These are phyloP conservation scores for Remersonia thermophila DNA, from an alignment of 2,329 filamentous ascomycete genomes.

Conservation along the genomic window DNA sequence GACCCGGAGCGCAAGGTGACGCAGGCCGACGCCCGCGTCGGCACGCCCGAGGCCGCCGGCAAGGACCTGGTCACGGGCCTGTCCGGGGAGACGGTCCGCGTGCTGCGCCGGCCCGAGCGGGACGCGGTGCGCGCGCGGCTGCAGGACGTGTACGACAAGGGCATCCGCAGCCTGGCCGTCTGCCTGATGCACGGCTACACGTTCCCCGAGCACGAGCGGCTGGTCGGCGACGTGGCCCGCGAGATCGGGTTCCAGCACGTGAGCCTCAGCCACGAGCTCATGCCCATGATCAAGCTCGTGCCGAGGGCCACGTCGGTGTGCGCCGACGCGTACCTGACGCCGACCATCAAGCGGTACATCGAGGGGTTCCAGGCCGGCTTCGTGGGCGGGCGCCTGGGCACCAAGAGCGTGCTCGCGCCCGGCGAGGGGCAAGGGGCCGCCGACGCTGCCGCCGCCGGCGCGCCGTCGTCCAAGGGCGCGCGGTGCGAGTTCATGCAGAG, in stretches of 20 bases:
- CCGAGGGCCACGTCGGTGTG: constrained; percentile 65
- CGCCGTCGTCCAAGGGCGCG: constrained; percentile 53
- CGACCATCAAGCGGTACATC: constrained; percentile 64
- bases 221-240: constrained; percentile 62
- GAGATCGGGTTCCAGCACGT: constrained; percentile 78
- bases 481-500: constrained; percentile 95
- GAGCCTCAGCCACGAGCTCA: constrained; percentile 65
- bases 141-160: constrained; percentile 53
- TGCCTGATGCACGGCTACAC: constrained; percentile 90
- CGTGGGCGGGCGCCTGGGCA: constrained; percentile 59
- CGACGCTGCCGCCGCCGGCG: too few species aligned
- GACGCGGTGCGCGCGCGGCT: constrained; percentile 46
- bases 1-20: constrained; percentile 54
- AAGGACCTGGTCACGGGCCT: constrained; percentile 55
- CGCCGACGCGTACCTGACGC: constrained; percentile 69
- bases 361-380: constrained; percentile 70
- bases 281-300: constrained; percentile 84
- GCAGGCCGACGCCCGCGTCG: constrained; percentile 41
- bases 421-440: too few species aligned
- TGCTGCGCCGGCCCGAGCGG: constrained; percentile 50
- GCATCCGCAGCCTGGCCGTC: constrained; percentile 73
- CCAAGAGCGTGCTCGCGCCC: constrained; percentile 63
- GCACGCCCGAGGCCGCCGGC: constrained; percentile 33
- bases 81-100: constrained; percentile 62
- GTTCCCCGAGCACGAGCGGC: constrained; percentile 71